Base-by-base conservation (phyloP, 2,329 filamentous ascomycete genomes). In the Epichloe sibirici region DNA sequence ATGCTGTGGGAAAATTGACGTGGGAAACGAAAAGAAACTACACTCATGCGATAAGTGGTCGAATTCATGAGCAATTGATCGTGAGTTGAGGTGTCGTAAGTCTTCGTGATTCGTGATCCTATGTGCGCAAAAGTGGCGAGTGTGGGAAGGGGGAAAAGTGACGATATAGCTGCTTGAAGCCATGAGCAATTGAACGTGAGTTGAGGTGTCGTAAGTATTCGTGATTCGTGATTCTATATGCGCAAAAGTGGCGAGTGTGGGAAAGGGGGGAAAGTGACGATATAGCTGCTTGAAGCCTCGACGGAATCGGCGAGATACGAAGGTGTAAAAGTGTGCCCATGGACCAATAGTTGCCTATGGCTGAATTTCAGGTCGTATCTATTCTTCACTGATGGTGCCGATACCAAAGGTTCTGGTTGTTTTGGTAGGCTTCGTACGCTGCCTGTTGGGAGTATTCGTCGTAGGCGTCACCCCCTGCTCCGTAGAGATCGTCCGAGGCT, bases 371-470 rank as follows among this genome's bases (percentile, higher is more conserved):
- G 49, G 17, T 6, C 2, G 21, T 8, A 17, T 35, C n/a, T 17
- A 23, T 12, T 35, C 34, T 13, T 47, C 37, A 52, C 31, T 44
- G 45, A 7, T 48, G 51, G 45, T 11, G 15, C 23, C 17, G 37
- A 15, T 25, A 15, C 51, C 40, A 49, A 25, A 34, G 37, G 2
- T 40, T 31, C 6, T 47, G 40, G 25, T 40, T 25, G 17, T 52
- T 21, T n/a, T 48, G 51, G 23, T 49, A 53, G 12, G 42, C 47
- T 7, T 45, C 46, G 51, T 49, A 53, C 8, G 28, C 15, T 4
- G 13, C 17, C 2, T 53, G 46, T 4, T 45, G n/a, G 39, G 51
- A 45, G 25, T 45, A 53, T 23, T 53, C 35, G 40, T 15, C 25
- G 34, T 42, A 46, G 15, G 21, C 46, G 9, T n/a, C 11, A 7